A percentile compares a stretch with the other conserved stretches of the same genome.
These are phyloP conservation scores for Hypoxylon perforatum DNA, from an alignment of 495 filamentous ascomycete genomes.

Conservation along the genomic window DNA sequence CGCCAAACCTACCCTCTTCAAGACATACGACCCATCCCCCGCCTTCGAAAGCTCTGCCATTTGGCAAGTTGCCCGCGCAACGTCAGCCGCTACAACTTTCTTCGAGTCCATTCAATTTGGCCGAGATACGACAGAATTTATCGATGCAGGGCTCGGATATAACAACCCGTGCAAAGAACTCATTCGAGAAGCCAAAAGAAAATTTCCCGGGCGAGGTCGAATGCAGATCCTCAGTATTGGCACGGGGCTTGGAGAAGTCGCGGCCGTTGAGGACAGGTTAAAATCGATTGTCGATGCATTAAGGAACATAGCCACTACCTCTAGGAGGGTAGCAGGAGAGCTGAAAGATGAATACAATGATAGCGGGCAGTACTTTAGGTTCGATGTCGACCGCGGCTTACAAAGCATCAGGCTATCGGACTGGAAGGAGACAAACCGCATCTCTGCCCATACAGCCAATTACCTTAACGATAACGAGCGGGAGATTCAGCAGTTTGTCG, in stretches of 20 bases:
- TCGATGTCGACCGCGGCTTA: constrained; percentile 57
- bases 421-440: constrained; percentile 46
- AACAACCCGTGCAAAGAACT: constrained; percentile 48
- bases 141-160: constrained; percentile 45
- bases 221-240: constrained; percentile 46
- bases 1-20: constrained; percentile 24
- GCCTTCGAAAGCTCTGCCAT: constrained; percentile 42
- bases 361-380: constrained; percentile 53
- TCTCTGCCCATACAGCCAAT: constrained; percentile 50
- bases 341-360: constrained; percentile 32
- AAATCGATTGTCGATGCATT: constrained; percentile 32
- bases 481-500: constrained; percentile 9
- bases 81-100: constrained; percentile 53
- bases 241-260: constrained; percentile 31
- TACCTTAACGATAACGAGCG: constrained; percentile 42
- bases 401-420: constrained; percentile 56
- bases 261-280: constrained; percentile 23
- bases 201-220: constrained; percentile 17
- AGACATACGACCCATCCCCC: constrained; percentile 28
- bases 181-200: constrained; percentile 34
- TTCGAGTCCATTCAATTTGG: constrained; percentile 51
- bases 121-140: constrained; percentile 35
- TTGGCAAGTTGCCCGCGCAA: constrained; percentile 56
- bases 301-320: constrained; percentile 34
- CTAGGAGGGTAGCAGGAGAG: constrained; percentile 21